These are phyloP conservation scores for Chaetomium fimeti DNA, from an alignment of 495 filamentous ascomycete genomes.

Conservation along the genomic window DNA sequence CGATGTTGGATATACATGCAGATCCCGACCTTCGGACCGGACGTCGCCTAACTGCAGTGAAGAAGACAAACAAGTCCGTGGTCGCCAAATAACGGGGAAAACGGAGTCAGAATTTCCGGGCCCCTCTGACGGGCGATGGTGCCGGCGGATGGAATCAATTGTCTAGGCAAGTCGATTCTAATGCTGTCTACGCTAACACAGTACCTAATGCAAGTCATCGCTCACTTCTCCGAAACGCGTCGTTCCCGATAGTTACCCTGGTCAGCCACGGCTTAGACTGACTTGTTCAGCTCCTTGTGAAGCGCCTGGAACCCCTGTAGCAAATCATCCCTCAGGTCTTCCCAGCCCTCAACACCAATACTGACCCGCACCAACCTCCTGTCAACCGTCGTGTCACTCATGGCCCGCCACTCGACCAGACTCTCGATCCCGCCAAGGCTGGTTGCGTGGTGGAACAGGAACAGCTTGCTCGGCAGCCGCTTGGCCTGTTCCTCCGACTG, in stretches of 20 bases:
- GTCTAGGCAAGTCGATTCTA: no score
- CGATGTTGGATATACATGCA: not conserved
- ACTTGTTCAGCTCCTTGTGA: conserved; percentile 32
- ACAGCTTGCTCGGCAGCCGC: conserved; percentile 69
- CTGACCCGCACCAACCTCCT: conserved; percentile 74
- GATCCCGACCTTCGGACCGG: not conserved
- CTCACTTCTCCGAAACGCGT: no score
- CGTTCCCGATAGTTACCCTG: no score
- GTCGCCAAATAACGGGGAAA: no score
- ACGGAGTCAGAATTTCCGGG: no score
- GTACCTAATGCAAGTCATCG: no score
- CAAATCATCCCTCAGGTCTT: conserved; percentile 79
- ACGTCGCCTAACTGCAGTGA: no score
- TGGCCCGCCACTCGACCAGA: conserved; percentile 83
- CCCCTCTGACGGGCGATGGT: no score
- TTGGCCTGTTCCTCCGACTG: conserved; percentile 59
- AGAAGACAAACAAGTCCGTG: no score
- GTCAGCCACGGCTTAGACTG: no score
- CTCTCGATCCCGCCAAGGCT: conserved; percentile 92
- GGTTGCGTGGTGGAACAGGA: conserved; percentile 91
- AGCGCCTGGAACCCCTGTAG: conserved; percentile 64
- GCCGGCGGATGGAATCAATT: no score
- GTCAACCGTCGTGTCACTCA: conserved; percentile 77
- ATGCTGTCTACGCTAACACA: no score
- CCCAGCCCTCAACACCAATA: conserved; percentile 81